Evolutionary conservation across 768 basidiomycete species (phyloP).

Genomic region (Lentinula sp.): DNA sequence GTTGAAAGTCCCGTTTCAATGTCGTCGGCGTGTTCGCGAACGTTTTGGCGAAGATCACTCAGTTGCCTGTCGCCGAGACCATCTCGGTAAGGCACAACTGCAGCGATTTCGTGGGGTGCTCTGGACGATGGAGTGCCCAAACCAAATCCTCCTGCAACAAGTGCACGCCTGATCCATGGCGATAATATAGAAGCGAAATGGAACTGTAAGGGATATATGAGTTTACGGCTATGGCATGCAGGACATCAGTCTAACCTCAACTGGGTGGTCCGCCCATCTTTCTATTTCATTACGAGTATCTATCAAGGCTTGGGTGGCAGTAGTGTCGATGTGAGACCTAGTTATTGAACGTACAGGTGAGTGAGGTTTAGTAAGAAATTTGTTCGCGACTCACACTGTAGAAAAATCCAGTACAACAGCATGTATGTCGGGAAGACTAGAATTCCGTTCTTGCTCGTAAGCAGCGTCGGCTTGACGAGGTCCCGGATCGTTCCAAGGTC

Average conservation of each 20-base stretch:
- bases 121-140: slow-evolving; percentile 42
- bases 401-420: slow-evolving; percentile 93
- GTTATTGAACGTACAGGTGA: not conserved
- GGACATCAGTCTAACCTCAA: slow-evolving; percentile 45
- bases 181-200: slow-evolving; percentile 92
- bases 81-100: slow-evolving; percentile 65
- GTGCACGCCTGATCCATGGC: slow-evolving; percentile 88
- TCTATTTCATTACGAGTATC: slow-evolving; percentile 88
- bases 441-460: slow-evolving; percentile 44
- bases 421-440: slow-evolving; percentile 59
- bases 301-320: slow-evolving; percentile 84
- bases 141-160: slow-evolving; percentile 90
- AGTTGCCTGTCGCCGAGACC: slow-evolving; percentile 23
- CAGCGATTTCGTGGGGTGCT: slow-evolving; percentile 59
- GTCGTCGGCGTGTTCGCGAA: slow-evolving; percentile 17
- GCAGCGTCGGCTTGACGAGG: slow-evolving; percentile 42
- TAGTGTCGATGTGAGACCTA: slow-evolving; percentile 87
- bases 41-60: slow-evolving; percentile 17
- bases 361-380: not conserved
- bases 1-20: slow-evolving; percentile 23
- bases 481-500: slow-evolving; percentile 94
- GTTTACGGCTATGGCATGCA: not conserved
- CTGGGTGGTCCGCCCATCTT: slow-evolving; percentile 70
- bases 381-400: slow-evolving; percentile 47
- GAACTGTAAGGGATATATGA: slow-evolving; percentile 44